A percentile compares a stretch with the other conserved stretches of the same genome.
Conservation (phyloP, 2,329 filamentous ascomycete genomes). For the Didymella exigua region DNA sequence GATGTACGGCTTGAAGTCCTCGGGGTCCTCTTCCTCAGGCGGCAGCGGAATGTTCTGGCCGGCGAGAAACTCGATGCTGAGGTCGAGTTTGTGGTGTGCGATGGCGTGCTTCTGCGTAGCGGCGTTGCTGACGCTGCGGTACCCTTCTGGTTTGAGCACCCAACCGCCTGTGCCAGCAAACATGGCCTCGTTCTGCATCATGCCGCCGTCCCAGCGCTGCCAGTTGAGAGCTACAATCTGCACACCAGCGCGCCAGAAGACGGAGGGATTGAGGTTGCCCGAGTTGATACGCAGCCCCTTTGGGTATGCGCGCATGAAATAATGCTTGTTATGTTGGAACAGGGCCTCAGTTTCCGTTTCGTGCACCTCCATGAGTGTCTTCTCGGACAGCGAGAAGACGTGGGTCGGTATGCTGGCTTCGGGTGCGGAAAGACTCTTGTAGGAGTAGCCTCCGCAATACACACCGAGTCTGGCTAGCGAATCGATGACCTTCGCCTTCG, state of each 20-base stretch:
- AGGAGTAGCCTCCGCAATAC: slow-evolving; percentile 86
- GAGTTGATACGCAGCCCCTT: slow-evolving; percentile 81
- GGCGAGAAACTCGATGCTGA: slow-evolving; percentile 75
- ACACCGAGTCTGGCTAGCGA: slow-evolving; percentile 76
- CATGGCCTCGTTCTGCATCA: slow-evolving; percentile 97
- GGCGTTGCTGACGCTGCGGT: slow-evolving; percentile 56
- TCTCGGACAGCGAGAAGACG: slow-evolving; percentile 69
- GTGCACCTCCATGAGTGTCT: slow-evolving; percentile 69
- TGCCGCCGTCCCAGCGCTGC: slow-evolving; percentile 87
- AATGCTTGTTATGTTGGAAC: slow-evolving; percentile 81
- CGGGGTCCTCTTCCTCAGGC: slow-evolving; percentile 57
- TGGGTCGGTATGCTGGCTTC: slow-evolving; percentile 63
- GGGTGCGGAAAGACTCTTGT: slow-evolving; percentile 71
- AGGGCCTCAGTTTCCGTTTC: slow-evolving; percentile 62
- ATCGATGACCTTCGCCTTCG: slow-evolving; percentile 67
- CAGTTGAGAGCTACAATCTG: slow-evolving; percentile 94
- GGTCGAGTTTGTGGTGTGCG: slow-evolving; percentile 62
- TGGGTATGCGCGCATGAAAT: slow-evolving; percentile 87
- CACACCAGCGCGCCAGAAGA: slow-evolving; percentile 86
- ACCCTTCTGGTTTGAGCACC: slow-evolving; percentile 81
- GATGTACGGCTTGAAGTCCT: slow-evolving; percentile 73
- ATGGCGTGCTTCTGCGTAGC: slow-evolving; percentile 54
- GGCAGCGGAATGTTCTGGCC: slow-evolving; percentile 77
- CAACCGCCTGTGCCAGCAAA: slow-evolving; percentile 81
- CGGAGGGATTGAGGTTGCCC: slow-evolving; percentile 82